Evolutionary conservation across 2,329 filamentous ascomycete species (phyloP).

Genomic region (Pseudogymnoascus destructans): DNA sequence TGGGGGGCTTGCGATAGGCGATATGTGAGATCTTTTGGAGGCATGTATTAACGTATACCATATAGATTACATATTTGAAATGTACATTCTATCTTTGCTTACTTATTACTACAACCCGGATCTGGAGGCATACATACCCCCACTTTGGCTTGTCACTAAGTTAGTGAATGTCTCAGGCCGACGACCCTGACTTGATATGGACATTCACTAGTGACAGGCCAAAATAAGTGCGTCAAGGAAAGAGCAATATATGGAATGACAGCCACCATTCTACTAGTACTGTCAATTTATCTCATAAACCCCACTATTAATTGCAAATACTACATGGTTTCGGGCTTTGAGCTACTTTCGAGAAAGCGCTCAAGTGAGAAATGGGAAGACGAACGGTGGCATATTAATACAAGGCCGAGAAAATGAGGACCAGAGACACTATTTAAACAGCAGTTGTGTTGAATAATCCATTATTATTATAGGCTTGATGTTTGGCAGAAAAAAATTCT

Average conservation of each 20-base stretch:
- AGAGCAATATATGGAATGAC: neutral
- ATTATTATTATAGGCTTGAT: neutral
- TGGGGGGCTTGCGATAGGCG: conserved; percentile 13
- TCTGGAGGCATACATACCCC: neutral
- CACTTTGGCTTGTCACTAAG: conserved; percentile 1
- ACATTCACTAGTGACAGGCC: too few relatives aligned
- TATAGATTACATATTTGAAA: neutral
- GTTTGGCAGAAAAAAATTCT: neutral
- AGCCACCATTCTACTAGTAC: neutral
- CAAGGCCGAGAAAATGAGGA: neutral
- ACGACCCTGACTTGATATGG: neutral
- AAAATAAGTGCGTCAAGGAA: neutral
- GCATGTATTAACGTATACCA: neutral
- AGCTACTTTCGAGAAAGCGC: neutral
- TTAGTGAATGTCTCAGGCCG: neutral
- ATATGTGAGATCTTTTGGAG: neutral
- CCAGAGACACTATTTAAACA: neutral
- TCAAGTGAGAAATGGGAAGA: neutral
- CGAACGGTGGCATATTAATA: neutral
- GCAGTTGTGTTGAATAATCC: neutral
- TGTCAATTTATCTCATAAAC: neutral
- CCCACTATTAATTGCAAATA: neutral
- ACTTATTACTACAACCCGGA: neutral
- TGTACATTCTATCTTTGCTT: neutral
- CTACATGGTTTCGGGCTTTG: neutral